phyloP scores from a whole-genome alignment of 108 stramenopile species.

The Licmophora abbreviata region DNA sequence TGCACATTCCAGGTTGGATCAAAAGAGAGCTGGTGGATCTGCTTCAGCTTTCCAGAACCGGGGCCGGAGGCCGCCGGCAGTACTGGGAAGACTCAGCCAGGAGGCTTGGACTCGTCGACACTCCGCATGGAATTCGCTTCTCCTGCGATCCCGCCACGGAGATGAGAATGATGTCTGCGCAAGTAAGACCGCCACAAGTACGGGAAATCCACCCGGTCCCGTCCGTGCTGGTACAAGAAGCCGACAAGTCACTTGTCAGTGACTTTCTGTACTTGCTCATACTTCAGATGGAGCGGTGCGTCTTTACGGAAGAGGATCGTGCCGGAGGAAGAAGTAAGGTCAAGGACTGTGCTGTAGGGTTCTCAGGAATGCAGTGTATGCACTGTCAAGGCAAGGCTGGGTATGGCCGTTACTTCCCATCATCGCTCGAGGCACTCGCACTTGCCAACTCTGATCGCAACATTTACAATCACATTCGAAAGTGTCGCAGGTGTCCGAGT shows the following conservation, averaged over 20 bases:
- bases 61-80: conserved; percentile 59
- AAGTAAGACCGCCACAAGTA: background rate
- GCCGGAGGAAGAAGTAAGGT: conserved; percentile 56
- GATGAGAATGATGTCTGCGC: background rate
- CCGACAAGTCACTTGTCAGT: conserved; percentile 22
- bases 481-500: conserved; percentile 56
- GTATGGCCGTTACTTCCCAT: conserved; percentile 73
- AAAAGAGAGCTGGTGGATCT: conserved; percentile 13
- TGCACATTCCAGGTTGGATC: conserved; percentile 33
- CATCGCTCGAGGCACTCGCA: conserved; percentile 47
- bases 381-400: conserved; percentile 70
- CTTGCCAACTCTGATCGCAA: conserved; percentile 73
- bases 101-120: conserved; percentile 63
- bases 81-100: conserved; percentile 74
- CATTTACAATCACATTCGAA: conserved; percentile 58
- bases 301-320: conserved; percentile 73
- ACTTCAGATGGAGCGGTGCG: conserved; percentile 71
- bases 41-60: conserved; percentile 21
- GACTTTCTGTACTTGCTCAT: conserved; percentile 54
- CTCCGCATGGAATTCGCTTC: conserved; percentile 65
- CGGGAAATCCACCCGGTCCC: conserved; percentile 3
- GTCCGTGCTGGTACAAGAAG: background rate
- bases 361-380: conserved; percentile 68
- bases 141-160: conserved; percentile 10
- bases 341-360: conserved; percentile 50